Evolutionary conservation across 2,329 filamentous ascomycete genomes (phyloP).

Genomic region (Cladophialophora chaetospira): DNA sequence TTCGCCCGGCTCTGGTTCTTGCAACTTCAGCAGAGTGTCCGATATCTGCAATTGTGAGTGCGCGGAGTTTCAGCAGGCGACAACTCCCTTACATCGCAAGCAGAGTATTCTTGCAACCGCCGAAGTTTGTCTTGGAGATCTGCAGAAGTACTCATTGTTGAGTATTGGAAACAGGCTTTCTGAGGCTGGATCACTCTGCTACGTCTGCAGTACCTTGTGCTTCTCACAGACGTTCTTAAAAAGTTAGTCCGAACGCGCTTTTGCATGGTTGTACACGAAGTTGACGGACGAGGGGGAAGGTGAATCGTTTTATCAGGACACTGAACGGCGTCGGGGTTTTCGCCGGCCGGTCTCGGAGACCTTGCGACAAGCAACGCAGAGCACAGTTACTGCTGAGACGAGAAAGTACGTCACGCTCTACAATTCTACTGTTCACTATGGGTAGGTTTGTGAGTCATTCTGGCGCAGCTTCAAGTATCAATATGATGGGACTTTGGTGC

Average conservation of each 20-base stretch:
- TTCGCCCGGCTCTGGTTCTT: slow-evolving; percentile 42
- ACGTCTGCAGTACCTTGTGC: not conserved
- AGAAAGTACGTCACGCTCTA: no score
- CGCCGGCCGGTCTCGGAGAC: not conserved
- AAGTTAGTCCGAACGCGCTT: not conserved
- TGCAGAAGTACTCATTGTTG: not conserved
- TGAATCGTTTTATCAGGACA: not conserved
- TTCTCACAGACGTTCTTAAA: not conserved
- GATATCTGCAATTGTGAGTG: slow-evolving; percentile 56
- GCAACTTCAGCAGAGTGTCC: slow-evolving; percentile 71
- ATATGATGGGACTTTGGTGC: no score
- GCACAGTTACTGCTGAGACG: no score
- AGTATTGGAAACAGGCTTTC: not conserved
- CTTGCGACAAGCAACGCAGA: no score
- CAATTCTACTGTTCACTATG: no score
- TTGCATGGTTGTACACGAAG: not conserved
- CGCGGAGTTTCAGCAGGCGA: not conserved
- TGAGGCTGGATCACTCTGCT: not conserved
- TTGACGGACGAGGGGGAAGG: not conserved
- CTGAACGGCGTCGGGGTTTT: not conserved
- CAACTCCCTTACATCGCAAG: slow-evolving; percentile 44
- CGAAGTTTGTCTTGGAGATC: slow-evolving; percentile 41
- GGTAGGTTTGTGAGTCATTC: no score
- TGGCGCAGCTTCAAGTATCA: no score
- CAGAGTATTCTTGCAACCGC: slow-evolving; percentile 40